These are phyloP conservation scores for Aspergillus ibericus DNA, from an alignment of 2,329 filamentous ascomycete species.

Conservation along the genomic window DNA sequence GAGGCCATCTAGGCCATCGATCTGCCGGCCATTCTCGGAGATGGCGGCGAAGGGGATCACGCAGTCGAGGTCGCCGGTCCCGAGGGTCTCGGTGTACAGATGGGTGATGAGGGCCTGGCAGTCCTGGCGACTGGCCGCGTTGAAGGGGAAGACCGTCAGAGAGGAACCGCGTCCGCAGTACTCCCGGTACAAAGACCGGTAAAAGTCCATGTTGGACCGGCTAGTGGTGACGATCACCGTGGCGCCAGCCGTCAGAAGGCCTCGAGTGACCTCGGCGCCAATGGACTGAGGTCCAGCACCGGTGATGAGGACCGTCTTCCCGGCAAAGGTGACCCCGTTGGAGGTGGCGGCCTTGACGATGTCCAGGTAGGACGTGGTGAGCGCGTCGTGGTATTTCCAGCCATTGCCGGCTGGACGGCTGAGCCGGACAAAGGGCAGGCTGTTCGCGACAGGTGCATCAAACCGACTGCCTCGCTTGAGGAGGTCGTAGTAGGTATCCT, in stretches of 20 bases:
- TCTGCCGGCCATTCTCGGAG: conserved; percentile 1
- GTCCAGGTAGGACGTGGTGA: neutral
- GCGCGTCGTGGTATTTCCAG: neutral
- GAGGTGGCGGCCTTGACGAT: neutral
- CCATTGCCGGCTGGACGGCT: neutral
- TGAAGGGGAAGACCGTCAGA: conserved; percentile 7
- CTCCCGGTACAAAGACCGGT: neutral
- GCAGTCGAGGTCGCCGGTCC: conserved; percentile 1
- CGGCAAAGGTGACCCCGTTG: neutral
- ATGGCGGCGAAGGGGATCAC: conserved; percentile 10
- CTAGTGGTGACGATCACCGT: conserved; percentile 9
- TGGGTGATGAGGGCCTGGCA: neutral
- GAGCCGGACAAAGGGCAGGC: neutral
- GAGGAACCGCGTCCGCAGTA: conserved; percentile 3
- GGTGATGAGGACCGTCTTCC: conserved; percentile 6
- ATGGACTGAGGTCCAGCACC: conserved; percentile 7
- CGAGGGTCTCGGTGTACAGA: neutral
- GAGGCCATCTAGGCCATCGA: conserved; percentile 3
- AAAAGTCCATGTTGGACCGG: neutral
- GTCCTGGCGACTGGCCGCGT: conserved; percentile 6
- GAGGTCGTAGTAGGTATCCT: neutral
- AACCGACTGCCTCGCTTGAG: neutral
- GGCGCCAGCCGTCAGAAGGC: conserved; percentile 4
- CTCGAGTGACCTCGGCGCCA: neutral
- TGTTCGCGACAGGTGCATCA: neutral